Evolutionary conservation across 2,329 filamentous ascomycete genomes (phyloP).

Genomic region (Colletotrichum spinosum): DNA sequence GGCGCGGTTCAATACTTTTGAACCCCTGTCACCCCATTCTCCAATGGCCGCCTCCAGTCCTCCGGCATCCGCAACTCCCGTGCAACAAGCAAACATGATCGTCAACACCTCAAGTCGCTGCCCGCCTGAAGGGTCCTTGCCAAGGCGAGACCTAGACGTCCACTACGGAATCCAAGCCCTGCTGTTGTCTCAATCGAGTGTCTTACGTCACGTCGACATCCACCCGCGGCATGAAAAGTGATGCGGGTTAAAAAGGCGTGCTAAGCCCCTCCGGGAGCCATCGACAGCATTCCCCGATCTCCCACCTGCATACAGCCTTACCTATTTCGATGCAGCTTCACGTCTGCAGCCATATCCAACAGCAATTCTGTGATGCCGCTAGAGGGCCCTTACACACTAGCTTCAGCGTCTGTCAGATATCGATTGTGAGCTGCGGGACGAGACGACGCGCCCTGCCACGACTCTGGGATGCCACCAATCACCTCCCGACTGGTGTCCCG

Average conservation of each 20-base stretch:
- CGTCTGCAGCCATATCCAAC: neutral
- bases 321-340: slow-evolving; percentile 7
- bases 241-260: neutral
- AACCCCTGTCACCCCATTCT: slow-evolving; percentile 19
- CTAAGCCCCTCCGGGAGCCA: slow-evolving; percentile 6
- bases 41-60: neutral
- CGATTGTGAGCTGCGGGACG: slow-evolving; percentile 21
- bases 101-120: slow-evolving; percentile 1
- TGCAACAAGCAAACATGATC: slow-evolving; percentile 11
- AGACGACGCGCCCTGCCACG: slow-evolving; percentile 21
- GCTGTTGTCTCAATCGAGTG: slow-evolving; percentile 23
- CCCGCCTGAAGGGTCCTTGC: slow-evolving; percentile 10
- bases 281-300: slow-evolving; percentile 24
- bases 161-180: neutral
- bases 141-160: neutral
- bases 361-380: slow-evolving; percentile 16
- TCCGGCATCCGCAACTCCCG: neutral
- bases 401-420: slow-evolving; percentile 32
- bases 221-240: slow-evolving; percentile 17
- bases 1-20: slow-evolving; percentile 29
- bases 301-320: slow-evolving; percentile 14
- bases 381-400: slow-evolving; percentile 15
- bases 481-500: slow-evolving; percentile 28
- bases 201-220: slow-evolving; percentile 16
- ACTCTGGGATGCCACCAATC: slow-evolving; percentile 28